phyloP scores from a whole-genome alignment of 2,329 filamentous ascomycete species.

The Sporothrix globosa region DNA sequence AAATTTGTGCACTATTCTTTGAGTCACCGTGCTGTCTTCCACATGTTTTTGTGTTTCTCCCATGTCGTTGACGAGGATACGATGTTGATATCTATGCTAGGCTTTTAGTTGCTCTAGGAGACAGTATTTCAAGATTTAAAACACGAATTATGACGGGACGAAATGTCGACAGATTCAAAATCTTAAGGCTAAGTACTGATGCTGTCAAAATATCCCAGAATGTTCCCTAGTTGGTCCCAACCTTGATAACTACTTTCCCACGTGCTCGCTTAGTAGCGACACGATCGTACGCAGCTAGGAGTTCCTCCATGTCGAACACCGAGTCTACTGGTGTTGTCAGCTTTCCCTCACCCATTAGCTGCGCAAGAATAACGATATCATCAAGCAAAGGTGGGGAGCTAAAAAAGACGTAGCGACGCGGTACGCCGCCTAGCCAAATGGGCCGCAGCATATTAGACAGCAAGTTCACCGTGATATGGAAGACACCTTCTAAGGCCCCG shows the following conservation, averaged over 20 bases:
- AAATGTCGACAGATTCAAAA: too few species aligned
- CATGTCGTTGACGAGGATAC: too few species aligned
- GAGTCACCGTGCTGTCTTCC: not conserved
- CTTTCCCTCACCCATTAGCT: slow-evolving; percentile 39
- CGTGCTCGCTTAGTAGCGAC: slow-evolving; percentile 28
- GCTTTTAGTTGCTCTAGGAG: too few species aligned
- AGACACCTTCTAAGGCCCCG: slow-evolving; percentile 39
- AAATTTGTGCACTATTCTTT: slow-evolving; percentile 14
- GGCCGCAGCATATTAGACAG: slow-evolving; percentile 35
- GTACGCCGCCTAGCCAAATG: slow-evolving; percentile 40
- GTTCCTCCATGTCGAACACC: slow-evolving; percentile 27
- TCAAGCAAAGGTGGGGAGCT: slow-evolving; percentile 38
- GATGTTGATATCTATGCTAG: too few species aligned
- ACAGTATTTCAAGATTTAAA: too few species aligned
- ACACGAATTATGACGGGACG: too few species aligned
- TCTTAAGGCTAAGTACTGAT: too few species aligned
- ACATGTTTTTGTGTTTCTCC: too few species aligned
- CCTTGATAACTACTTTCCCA: slow-evolving; percentile 32
- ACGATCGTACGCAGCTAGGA: slow-evolving; percentile 27
- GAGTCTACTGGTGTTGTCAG: slow-evolving; percentile 33
- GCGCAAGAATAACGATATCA: slow-evolving; percentile 38
- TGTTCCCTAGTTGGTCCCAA: not conserved
- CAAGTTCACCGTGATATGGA: slow-evolving; percentile 17
- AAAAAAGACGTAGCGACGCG: slow-evolving; percentile 41
- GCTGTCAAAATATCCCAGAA: not conserved